These are phyloP conservation scores for Cercospora canescens DNA, from an alignment of 2,329 filamentous ascomycete species.

Conservation along the genomic window DNA sequence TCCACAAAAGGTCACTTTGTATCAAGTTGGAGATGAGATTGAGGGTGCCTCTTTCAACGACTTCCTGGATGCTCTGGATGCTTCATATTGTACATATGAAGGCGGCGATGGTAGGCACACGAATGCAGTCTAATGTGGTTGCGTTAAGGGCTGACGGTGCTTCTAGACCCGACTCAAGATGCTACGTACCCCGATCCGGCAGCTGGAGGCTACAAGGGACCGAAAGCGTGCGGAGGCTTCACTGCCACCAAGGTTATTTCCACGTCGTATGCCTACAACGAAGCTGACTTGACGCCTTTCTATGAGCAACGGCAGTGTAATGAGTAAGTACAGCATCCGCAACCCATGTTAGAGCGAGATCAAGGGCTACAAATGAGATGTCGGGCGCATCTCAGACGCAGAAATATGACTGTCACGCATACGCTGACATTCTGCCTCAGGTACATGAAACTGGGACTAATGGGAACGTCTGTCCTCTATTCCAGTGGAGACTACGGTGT, in stretches of 20 bases:
- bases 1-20: slow-evolving; percentile 52
- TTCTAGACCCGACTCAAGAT: slow-evolving; percentile 35
- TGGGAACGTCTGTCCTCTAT: slow-evolving; percentile 51
- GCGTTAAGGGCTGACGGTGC: background rate
- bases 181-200: slow-evolving; percentile 49
- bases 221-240: slow-evolving; percentile 48
- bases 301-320: slow-evolving; percentile 56
- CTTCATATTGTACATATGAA: slow-evolving; percentile 39
- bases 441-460: slow-evolving; percentile 55
- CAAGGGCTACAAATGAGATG: no score
- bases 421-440: background rate
- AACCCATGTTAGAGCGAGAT: background rate
- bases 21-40: slow-evolving; percentile 43
- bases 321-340: slow-evolving; percentile 39
- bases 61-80: slow-evolving; percentile 50
- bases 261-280: slow-evolving; percentile 53
- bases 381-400: no score
- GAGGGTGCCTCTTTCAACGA: slow-evolving; percentile 37
- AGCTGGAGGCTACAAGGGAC: slow-evolving; percentile 39
- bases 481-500: slow-evolving; percentile 52
- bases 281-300: slow-evolving; percentile 42
- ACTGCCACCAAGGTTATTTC: slow-evolving; percentile 55
- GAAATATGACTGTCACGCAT: no score
- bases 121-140: slow-evolving; percentile 6
- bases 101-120: slow-evolving; percentile 29